Base-by-base conservation (phyloP, 1,284 basidiomycete species). In the Lentinula novae-zelandiae region DNA sequence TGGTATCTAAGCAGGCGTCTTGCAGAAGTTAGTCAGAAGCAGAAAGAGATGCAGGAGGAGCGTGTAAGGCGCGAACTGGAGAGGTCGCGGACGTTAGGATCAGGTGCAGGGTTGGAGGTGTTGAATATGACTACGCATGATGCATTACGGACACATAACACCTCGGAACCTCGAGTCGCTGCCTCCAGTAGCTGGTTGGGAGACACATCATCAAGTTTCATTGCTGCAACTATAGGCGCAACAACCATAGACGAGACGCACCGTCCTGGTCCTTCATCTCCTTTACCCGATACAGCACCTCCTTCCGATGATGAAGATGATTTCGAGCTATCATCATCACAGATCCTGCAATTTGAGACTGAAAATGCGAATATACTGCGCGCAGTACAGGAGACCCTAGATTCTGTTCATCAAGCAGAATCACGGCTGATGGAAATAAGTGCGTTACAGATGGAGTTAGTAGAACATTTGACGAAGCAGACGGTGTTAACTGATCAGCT, bases 401-500 rank as follows among this genome's bases (percentile, higher is more conserved):
- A 88, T 66, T 87, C 92, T 5, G 90, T 96, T 55, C 90, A 95
- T 71, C 88, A 90, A 71, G 95, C 95, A 20, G 95, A 96, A 71
- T 85, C 90, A 52, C 86, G 92, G 49, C 75, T 96, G 63, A 81
- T 93, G 78, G 95, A 96, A 70, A 97, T 97, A 69, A 92, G 92
- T 69, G 84, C 90, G 51, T 76, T 97, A 62, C 94, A 97, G 76
- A 89, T 90, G 76, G 91, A 96, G 73, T 81, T 97, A 65, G 85
- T 95, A 60, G 81, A 85, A 15, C 94, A 96, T 71, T 80, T 97
- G 54, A 90, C 90, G 49, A 83, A 82, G 69, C 94, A 97, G 77
- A 90, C 89, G n/a, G 93, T 95, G 74, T 74, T 94, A 66, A 94
- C 93, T 20, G 92, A 95, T 68, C 88, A 92, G 71, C 76, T 97